Conservation (phyloP, 345 rosid genomes). For the Streptanthus diversifolius region DNA sequence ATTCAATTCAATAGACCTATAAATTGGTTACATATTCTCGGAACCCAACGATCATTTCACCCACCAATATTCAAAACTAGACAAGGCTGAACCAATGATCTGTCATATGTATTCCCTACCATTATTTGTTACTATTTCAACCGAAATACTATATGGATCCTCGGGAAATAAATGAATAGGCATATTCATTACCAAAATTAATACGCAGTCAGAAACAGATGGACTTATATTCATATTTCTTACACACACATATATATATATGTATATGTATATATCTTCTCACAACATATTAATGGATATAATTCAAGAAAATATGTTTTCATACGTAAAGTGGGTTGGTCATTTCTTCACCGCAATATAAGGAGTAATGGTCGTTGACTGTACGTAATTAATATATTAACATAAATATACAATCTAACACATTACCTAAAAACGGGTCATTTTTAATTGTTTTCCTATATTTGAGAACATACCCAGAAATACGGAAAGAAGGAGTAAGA, state of each 20-base stretch:
- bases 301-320: background rate
- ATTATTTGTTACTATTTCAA: background rate
- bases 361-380: conserved; percentile 7
- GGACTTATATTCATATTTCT: background rate
- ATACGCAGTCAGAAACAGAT: background rate
- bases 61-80: background rate
- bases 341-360: background rate
- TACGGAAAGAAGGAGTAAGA: background rate
- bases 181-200: too few species aligned
- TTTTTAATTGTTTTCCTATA: background rate
- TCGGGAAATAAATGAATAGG: background rate
- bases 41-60: conserved; percentile 10
- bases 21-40: background rate
- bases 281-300: background rate
- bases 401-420: background rate
- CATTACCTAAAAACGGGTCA: background rate
- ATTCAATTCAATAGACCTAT: conserved; percentile 18
- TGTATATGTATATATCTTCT: background rate
- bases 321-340: background rate
- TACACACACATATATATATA: too few species aligned
- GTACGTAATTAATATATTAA: background rate
- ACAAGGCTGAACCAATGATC: background rate
- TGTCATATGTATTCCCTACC: background rate
- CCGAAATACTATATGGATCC: background rate
- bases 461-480: conserved; percentile 5